A percentile compares a stretch with the other conserved stretches of the same genome.
Evolutionary conservation across 176 grass and related monocot species (phyloP).

Genomic region (Alloteropsis semialata): DNA sequence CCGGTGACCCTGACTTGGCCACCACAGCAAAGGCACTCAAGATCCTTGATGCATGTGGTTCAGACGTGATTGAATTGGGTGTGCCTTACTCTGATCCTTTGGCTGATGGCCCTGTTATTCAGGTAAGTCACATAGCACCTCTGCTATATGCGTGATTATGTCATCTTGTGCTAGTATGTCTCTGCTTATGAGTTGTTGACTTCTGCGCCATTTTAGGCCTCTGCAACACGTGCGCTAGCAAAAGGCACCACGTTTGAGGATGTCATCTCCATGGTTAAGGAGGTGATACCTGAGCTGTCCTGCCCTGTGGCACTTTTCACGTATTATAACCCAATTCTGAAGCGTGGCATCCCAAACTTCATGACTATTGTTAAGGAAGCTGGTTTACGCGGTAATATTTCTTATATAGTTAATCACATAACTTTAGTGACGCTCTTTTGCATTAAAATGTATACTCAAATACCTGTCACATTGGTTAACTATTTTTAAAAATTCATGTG

Average conservation of each 20-base stretch:
- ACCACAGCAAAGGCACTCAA: slow-evolving; percentile 85
- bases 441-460: not conserved
- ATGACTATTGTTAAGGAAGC: slow-evolving; percentile 74
- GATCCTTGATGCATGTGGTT: slow-evolving; percentile 87
- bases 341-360: slow-evolving; percentile 82
- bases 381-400: slow-evolving; percentile 68
- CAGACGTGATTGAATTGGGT: slow-evolving; percentile 90
- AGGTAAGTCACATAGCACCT: slow-evolving; percentile 34
- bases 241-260: slow-evolving; percentile 89
- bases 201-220: slow-evolving; percentile 50
- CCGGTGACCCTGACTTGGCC: slow-evolving; percentile 85
- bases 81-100: slow-evolving; percentile 91
- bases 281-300: slow-evolving; percentile 85
- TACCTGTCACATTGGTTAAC: not conserved
- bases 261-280: slow-evolving; percentile 90
- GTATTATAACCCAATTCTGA: slow-evolving; percentile 96
- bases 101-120: slow-evolving; percentile 96
- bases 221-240: slow-evolving; percentile 81
- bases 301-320: slow-evolving; percentile 94
- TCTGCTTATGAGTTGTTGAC: not conserved
- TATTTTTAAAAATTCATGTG: not conserved
- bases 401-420: not conserved
- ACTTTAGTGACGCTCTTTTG: slow-evolving; percentile 1
- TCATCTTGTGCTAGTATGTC: not conserved
- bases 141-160: not conserved